Conservation (phyloP, 2,329 filamentous ascomycete species). For the Aureobasidium sp. region DNA sequence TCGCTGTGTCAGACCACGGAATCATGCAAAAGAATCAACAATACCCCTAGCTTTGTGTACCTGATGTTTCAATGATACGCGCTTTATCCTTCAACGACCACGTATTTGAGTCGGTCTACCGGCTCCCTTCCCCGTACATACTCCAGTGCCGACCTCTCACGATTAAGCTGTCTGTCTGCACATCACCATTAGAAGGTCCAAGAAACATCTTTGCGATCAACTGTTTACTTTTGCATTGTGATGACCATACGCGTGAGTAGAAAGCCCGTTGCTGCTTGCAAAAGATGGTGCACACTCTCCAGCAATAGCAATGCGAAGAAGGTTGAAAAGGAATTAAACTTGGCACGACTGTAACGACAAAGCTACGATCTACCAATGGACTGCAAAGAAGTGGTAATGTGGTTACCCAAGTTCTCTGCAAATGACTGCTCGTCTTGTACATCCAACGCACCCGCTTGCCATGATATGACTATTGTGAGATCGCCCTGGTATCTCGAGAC, state of each 20-base stretch:
- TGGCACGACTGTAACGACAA: neutral
- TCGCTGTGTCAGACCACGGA: neutral
- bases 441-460: slow-evolving; percentile 39
- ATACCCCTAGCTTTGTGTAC: neutral
- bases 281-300: too few species aligned
- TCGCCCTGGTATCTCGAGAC: slow-evolving; percentile 35
- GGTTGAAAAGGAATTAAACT: neutral
- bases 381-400: neutral
- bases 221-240: too few species aligned
- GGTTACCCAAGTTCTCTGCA: neutral
- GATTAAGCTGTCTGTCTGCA: too few species aligned
- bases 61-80: neutral
- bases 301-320: too few species aligned
- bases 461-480: slow-evolving; percentile 35
- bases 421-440: slow-evolving; percentile 29
- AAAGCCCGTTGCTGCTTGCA: too few species aligned
- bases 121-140: too few species aligned
- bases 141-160: too few species aligned
- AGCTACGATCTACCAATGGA: neutral
- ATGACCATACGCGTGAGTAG: too few species aligned
- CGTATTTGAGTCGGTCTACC: neutral
- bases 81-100: neutral
- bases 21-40: neutral
- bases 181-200: too few species aligned
- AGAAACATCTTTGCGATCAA: too few species aligned